Conservation (phyloP, 345 rosid genomes). For the Eucalyptus pauciflora region DNA sequence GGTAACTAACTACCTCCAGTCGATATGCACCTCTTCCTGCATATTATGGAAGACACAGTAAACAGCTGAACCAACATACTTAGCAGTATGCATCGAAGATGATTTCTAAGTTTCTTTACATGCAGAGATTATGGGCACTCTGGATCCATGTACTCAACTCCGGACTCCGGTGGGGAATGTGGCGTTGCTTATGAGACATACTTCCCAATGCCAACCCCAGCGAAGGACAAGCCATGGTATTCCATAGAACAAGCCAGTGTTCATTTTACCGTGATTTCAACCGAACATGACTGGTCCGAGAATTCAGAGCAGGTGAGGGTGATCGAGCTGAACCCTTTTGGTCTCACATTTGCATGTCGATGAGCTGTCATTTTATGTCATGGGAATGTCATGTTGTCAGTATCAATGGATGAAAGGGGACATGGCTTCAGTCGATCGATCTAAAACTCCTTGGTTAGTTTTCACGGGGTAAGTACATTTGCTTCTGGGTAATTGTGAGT, state of each 20-base stretch:
- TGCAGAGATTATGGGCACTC: slow-evolving; percentile 37
- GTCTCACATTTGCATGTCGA: not conserved
- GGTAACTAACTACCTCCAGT: slow-evolving; percentile 7
- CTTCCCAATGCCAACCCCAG: slow-evolving; percentile 56
- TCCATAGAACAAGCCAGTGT: slow-evolving; percentile 43
- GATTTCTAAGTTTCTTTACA: not conserved
- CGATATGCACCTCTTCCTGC: not conserved
- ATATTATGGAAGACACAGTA: not conserved
- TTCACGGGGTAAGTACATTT: slow-evolving; percentile 32
- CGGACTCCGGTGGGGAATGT: slow-evolving; percentile 72
- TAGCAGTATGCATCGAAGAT: not conserved
- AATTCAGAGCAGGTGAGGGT: slow-evolving; percentile 45
- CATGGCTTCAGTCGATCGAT: slow-evolving; percentile 45
- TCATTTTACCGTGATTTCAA: slow-evolving; percentile 54
- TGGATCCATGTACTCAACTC: slow-evolving; percentile 22
- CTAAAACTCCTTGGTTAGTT: slow-evolving; percentile 54
- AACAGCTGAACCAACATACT: not conserved
- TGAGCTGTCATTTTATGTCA: not conserved
- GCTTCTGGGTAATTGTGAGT: not conserved
- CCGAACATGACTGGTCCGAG: slow-evolving; percentile 39
- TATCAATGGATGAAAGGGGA: slow-evolving; percentile 44
- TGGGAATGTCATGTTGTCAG: slow-evolving; percentile 1
- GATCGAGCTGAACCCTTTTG: not conserved
- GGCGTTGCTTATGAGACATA: slow-evolving; percentile 61
- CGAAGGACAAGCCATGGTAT: slow-evolving; percentile 69